A percentile compares a stretch with the other conserved stretches of the same genome.
phyloP scores from a whole-genome alignment of 768 basidiomycete species.

The Suillus lakei region DNA sequence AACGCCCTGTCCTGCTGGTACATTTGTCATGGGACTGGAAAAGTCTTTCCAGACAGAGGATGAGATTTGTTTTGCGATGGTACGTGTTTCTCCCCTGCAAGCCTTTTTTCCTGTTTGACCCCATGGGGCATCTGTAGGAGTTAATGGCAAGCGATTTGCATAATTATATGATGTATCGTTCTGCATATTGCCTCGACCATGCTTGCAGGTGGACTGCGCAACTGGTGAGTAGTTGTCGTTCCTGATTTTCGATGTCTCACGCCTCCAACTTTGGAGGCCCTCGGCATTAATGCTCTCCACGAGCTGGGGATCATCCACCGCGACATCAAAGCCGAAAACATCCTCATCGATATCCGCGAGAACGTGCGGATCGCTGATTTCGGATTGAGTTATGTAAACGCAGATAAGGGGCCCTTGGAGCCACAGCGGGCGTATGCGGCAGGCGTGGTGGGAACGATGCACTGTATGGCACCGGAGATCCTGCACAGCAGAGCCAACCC shows the following conservation, averaged over 20 bases:
- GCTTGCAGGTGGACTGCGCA: conserved; percentile 41
- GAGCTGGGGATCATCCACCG: conserved; percentile 67
- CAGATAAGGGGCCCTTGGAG: not conserved
- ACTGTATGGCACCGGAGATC: not conserved
- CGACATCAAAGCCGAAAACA: conserved; percentile 51
- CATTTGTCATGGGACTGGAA: conserved; percentile 45
- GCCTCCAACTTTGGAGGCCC: conserved; percentile 32
- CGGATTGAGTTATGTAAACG: not conserved
- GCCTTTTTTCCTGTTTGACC: not conserved
- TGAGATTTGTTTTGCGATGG: conserved; percentile 44
- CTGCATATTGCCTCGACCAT: conserved; percentile 9
- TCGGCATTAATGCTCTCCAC: conserved; percentile 51
- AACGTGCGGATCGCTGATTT: no score
- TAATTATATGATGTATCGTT: conserved; percentile 29
- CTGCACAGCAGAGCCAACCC: not conserved
- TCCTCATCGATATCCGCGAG: no score
- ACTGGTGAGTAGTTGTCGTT: conserved; percentile 31
- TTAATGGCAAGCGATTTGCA: conserved; percentile 44
- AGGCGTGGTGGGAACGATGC: not conserved
- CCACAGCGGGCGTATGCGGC: not conserved
- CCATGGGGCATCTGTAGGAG: conserved; percentile 29
- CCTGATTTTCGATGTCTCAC: not conserved
- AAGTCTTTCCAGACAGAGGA: conserved; percentile 38
- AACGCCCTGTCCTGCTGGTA: conserved; percentile 25
- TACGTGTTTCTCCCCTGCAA: conserved; percentile 17